Conservation (phyloP, 176 grass and related monocot species). For the Bolboschoenus planiculmis region DNA sequence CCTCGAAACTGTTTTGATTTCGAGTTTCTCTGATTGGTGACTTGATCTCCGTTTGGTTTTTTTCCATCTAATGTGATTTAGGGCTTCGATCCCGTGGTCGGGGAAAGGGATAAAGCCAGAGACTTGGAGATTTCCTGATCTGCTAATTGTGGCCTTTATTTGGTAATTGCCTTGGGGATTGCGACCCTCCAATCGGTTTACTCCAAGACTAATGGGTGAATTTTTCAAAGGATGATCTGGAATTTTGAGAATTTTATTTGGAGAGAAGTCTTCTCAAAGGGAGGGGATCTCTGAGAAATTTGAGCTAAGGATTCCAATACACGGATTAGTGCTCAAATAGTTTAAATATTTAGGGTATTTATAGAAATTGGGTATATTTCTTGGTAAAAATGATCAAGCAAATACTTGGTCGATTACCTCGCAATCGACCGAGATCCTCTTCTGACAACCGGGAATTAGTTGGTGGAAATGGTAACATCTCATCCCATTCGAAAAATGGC, state of each 20-base stretch:
- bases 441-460: slow-evolving; percentile 50
- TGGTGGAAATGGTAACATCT: slow-evolving; percentile 33
- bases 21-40: background rate
- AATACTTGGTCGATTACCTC: slow-evolving; percentile 74
- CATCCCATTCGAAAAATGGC: slow-evolving; percentile 55
- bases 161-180: slow-evolving; percentile 2
- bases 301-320: background rate
- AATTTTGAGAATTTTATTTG: slow-evolving; percentile 6
- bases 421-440: slow-evolving; percentile 64
- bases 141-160: slow-evolving; percentile 8
- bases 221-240: slow-evolving; percentile 20
- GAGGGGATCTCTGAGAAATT: slow-evolving; percentile 3
- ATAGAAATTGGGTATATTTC: slow-evolving; percentile 8
- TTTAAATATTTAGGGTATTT: background rate
- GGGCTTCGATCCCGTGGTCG: slow-evolving; percentile 16
- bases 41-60: background rate
- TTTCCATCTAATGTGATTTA: slow-evolving; percentile 1
- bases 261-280: slow-evolving; percentile 5
- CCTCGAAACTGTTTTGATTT: slow-evolving; percentile 16
- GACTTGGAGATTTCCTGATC: slow-evolving; percentile 16
- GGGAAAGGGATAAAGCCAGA: slow-evolving; percentile 7
- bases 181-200: background rate
- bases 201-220: background rate
- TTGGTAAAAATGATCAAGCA: slow-evolving; percentile 74
- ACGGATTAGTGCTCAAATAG: background rate